These are phyloP conservation scores for Parsonsia alboflavescens DNA, from an alignment of 257 asterid genomes.

Conservation along the genomic window DNA sequence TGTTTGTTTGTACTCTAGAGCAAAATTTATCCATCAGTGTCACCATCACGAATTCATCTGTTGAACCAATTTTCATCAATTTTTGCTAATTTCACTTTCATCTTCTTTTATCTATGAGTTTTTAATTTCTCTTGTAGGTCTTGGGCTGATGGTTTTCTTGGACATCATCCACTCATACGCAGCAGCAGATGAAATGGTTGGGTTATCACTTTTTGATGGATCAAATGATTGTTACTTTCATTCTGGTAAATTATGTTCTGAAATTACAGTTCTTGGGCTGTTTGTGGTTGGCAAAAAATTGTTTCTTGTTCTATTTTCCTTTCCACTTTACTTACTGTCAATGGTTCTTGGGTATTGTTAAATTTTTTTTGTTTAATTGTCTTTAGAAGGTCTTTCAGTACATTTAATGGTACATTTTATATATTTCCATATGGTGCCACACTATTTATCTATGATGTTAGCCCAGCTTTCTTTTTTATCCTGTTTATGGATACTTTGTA, in stretches of 20 bases:
- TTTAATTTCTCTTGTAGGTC: conserved; percentile 48
- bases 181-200: conserved; percentile 97
- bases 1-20: background rate
- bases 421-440: background rate
- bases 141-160: conserved; percentile 76
- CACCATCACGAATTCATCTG: background rate
- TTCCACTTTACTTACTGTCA: background rate
- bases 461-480: background rate
- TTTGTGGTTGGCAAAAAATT: background rate
- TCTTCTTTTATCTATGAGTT: conserved; percentile 6
- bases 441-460: background rate
- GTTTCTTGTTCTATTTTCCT: background rate
- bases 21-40: background rate
- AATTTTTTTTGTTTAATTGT: background rate
- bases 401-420: background rate
- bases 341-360: background rate
- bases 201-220: conserved; percentile 91
- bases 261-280: background rate
- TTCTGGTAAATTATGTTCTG: conserved; percentile 47
- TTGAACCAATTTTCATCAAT: background rate
- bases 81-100: conserved; percentile 15
- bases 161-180: conserved; percentile 96
- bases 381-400: background rate
- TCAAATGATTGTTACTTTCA: conserved; percentile 97
- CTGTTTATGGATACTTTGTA: background rate